These are phyloP conservation scores for Leishmania mexicana DNA, from an alignment of 208 protist species.

Conservation along the genomic window DNA sequence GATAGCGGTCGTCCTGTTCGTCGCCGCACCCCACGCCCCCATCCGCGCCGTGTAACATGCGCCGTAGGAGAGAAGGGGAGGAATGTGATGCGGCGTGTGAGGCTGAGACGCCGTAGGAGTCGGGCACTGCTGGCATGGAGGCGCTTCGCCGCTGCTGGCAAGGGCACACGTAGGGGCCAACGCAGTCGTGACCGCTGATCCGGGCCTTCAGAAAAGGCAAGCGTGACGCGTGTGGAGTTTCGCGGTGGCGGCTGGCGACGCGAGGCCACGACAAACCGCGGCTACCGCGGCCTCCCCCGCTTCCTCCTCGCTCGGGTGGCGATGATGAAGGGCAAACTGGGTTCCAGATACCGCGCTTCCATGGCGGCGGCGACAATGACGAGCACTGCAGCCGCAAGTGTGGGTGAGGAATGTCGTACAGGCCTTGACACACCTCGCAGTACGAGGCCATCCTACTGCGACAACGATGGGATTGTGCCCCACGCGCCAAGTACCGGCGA, in stretches of 20 bases:
- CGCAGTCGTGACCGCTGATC: neutral
- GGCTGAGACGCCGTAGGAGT: neutral
- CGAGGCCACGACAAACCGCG: constrained; percentile 10
- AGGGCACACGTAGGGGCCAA: constrained; percentile 7
- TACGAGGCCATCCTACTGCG: constrained; percentile 70
- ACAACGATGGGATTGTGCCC: neutral
- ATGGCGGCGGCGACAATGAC: neutral
- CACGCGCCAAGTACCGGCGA: neutral
- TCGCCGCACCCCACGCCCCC: neutral
- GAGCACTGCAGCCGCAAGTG: constrained; percentile 21
- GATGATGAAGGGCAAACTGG: neutral
- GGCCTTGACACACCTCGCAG: constrained; percentile 74
- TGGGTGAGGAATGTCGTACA: constrained; percentile 43
- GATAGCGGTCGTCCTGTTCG: too few species aligned
- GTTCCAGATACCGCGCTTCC: neutral
- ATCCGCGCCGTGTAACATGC: neutral
- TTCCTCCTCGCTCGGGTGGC: neutral
- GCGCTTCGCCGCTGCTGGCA: constrained; percentile 11
- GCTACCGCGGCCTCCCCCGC: neutral
- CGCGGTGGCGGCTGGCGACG: neutral
- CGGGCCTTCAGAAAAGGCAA: neutral
- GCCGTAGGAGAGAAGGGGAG: neutral
- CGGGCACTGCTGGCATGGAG: neutral
- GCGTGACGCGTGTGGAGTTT: neutral
- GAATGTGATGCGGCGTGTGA: neutral